Evolutionary conservation across 208 protist species (phyloP).

Genomic region (Trichomonas gallinae): DNA sequence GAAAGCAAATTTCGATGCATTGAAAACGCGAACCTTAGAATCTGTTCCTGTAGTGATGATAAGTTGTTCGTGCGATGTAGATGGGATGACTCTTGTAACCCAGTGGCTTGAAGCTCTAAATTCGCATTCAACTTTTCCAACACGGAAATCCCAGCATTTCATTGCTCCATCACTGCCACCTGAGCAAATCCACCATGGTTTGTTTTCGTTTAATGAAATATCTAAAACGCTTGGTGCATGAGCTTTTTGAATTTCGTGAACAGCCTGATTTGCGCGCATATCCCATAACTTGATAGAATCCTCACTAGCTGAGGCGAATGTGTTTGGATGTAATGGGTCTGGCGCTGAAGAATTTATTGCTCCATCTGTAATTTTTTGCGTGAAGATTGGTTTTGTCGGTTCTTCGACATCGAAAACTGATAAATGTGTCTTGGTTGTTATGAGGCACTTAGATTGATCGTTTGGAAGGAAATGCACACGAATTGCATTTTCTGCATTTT

Average conservation of each 20-base stretch:
- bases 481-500: neutral
- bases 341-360: neutral
- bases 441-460: neutral
- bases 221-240: neutral
- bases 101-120: neutral
- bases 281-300: neutral
- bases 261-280: neutral
- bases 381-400: neutral
- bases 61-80: neutral
- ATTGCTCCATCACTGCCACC: neutral
- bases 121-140: neutral
- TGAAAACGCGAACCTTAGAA: neutral
- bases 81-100: neutral
- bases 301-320: neutral
- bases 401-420: neutral
- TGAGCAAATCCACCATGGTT: neutral
- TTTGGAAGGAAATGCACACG: neutral
- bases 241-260: neutral
- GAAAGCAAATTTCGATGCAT: neutral
- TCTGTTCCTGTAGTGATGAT: neutral
- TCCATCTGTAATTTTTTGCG: neutral
- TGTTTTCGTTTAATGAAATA: slow-evolving; percentile 9
- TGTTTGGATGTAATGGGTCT: neutral
- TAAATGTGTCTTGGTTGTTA: neutral
- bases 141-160: neutral